phyloP scores from a whole-genome alignment of 1,139 yeast genomes.

The Magnusiomyces fungicola region DNA sequence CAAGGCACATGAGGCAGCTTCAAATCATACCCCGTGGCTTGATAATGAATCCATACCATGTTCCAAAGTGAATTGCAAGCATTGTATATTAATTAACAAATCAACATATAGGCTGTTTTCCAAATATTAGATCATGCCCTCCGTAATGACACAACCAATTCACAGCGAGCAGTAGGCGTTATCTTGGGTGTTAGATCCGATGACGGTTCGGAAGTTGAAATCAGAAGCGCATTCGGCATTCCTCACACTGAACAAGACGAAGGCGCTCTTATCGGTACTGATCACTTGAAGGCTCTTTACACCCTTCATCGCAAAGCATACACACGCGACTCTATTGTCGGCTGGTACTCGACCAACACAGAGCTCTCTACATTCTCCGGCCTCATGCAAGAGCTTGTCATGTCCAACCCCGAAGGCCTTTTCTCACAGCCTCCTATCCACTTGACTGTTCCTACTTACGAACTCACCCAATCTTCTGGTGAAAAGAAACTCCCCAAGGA shows the following conservation, averaged over 20 bases:
- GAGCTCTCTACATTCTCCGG: slow-evolving; percentile 69
- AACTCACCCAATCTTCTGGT: neutral
- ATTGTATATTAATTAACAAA: slow-evolving; percentile 18
- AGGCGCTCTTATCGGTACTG: slow-evolving; percentile 66
- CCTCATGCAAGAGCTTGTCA: slow-evolving; percentile 76
- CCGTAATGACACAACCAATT: slow-evolving; percentile 38
- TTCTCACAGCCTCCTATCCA: slow-evolving; percentile 75
- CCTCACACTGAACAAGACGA: slow-evolving; percentile 79
- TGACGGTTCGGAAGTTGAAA: slow-evolving; percentile 72
- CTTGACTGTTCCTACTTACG: slow-evolving; percentile 42
- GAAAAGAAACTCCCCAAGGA: slow-evolving; percentile 20
- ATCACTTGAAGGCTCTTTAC: slow-evolving; percentile 64
- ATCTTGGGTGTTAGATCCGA: slow-evolving; percentile 76
- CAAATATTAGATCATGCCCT: slow-evolving; percentile 57
- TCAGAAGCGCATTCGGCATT: slow-evolving; percentile 73
- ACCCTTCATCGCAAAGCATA: slow-evolving; percentile 64
- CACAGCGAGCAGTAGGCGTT: slow-evolving; percentile 72
- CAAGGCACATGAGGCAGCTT: no score
- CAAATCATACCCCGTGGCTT: no score
- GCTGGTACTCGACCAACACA: slow-evolving; percentile 77
- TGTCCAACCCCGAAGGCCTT: slow-evolving; percentile 52
- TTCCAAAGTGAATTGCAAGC: no score
- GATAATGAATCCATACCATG: no score
- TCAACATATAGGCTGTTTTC: slow-evolving; percentile 62
- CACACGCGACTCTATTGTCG: slow-evolving; percentile 72